Base-by-base conservation (phyloP, 2,329 filamentous ascomycete genomes). In the Drechslera avenae region DNA sequence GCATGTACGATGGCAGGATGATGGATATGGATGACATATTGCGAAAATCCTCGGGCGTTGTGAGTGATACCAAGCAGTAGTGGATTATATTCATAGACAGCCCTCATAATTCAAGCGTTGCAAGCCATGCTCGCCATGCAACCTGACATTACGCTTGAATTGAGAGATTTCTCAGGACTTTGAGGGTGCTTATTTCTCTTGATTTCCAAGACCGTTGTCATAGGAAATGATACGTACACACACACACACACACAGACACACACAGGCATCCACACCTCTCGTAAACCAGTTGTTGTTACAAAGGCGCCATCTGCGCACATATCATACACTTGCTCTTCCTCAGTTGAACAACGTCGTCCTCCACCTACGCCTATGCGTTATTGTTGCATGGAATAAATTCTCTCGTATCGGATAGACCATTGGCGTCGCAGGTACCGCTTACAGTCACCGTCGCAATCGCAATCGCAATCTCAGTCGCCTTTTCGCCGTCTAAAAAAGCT, bases 401-500 rank as follows among this genome's bases (percentile, higher is more conserved):
- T 19, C 5, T 31, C 9, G 13, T 18, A 18, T n/a, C 18, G 17
- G 10, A n/a, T n/a, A 28, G 12, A 28, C 17, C 14, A n/a, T 39
- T 18, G 10, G 17, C 9, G n/a, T 39, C 26, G 12, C 23, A n/a
- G n/a, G 4, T 33, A 16, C 13, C 5, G 36, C 13, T 28, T n/a
- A n/a, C n/a, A n/a, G n/a, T n/a, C n/a, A n/a, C n/a, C n/a, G n/a
- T n/a, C n/a, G n/a, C n/a, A n/a, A n/a, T n/a, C 28, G 19, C 23
- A 33, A n/a, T 34, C 33, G 37, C n/a, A 40, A 7, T 23, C n/a
- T n/a, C n/a, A n/a, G n/a, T 23, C 21, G 21, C 7, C 18, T 3
- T n/a, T 17, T 33, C 17, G 39, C 26, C 17, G 32, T 64, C 68
- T 75, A 81, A 37, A 80, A 67, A 50, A 83, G 74, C 64, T 80